Conservation (phyloP, 352 stramenopile species). For the Pythium diclinum region DNA sequence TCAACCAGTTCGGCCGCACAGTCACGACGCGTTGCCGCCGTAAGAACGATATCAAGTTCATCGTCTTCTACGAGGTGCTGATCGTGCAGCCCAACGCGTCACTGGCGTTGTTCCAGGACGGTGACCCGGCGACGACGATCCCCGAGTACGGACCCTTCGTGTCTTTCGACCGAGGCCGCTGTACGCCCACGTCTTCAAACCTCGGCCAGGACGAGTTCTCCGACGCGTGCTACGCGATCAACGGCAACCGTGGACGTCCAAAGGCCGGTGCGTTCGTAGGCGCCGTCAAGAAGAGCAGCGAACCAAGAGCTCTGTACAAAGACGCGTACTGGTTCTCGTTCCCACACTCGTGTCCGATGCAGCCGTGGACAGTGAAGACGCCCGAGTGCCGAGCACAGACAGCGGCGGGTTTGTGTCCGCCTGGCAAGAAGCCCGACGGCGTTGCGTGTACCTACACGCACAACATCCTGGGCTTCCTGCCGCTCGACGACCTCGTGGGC, state of each 20-base stretch:
- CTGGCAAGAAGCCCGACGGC: conserved; percentile 27
- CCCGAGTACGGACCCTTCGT: conserved; percentile 64
- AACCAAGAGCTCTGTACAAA: conserved; percentile 42
- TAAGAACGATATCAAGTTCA: conserved; percentile 55
- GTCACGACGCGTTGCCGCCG: conserved; percentile 30
- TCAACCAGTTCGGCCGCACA: conserved; percentile 25
- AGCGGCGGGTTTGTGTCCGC: conserved; percentile 23
- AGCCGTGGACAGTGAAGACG: conserved; percentile 30
- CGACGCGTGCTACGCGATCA: conserved; percentile 58
- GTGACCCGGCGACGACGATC: conserved; percentile 25
- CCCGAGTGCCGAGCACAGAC: conserved; percentile 16
- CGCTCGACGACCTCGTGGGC: conserved; percentile 36
- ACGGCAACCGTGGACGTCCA: conserved; percentile 53
- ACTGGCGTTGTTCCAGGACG: conserved; percentile 53
- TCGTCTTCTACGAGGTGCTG: conserved; percentile 77
- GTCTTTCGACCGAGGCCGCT: conserved; percentile 61
- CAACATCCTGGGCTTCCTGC: conserved; percentile 30
- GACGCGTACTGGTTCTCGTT: conserved; percentile 69
- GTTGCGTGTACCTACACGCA: conserved; percentile 35
- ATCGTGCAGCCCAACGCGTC: conserved; percentile 64
- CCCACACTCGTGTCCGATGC: conserved; percentile 55
- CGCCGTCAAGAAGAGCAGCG: conserved; percentile 34
- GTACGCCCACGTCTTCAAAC: conserved; percentile 33
- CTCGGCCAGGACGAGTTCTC: conserved; percentile 36
- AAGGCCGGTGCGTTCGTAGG: conserved; percentile 69